Evolutionary conservation across 2,329 filamentous ascomycete species (phyloP).

Genomic region (Calonectria naviculata): DNA sequence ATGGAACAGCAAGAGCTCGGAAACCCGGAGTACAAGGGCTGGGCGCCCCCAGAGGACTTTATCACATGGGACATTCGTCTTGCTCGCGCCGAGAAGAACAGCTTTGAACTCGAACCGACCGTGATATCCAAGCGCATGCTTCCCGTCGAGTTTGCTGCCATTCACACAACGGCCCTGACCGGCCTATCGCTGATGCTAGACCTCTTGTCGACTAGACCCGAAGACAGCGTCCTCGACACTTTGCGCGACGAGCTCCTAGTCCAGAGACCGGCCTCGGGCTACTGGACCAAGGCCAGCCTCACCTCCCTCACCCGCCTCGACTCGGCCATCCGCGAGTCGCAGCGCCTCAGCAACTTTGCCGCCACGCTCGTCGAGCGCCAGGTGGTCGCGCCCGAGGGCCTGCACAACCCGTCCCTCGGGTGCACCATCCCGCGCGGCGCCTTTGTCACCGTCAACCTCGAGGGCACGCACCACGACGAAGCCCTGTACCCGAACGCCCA

Average conservation of each 20-base stretch:
- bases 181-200: constrained; percentile 60
- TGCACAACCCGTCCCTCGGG: constrained; percentile 48
- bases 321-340: constrained; percentile 64
- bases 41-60: constrained; percentile 64
- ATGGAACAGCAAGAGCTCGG: constrained; percentile 54
- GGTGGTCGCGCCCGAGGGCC: constrained; percentile 56
- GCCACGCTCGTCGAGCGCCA: constrained; percentile 59
- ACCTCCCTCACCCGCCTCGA: constrained; percentile 57
- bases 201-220: constrained; percentile 53
- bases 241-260: constrained; percentile 56
- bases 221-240: constrained; percentile 47
- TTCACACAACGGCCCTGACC: constrained; percentile 67
- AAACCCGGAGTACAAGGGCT: constrained; percentile 53
- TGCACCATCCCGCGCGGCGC: constrained; percentile 53
- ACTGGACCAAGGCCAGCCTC: constrained; percentile 60
- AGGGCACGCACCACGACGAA: constrained; percentile 58
- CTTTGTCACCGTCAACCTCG: constrained; percentile 55
- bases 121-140: constrained; percentile 63
- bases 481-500: constrained; percentile 55
- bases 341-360: constrained; percentile 60
- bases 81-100: constrained; percentile 56
- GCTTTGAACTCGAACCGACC: constrained; percentile 56
- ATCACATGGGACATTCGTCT: constrained; percentile 67
- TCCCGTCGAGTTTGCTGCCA: constrained; percentile 68
- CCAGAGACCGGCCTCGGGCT: constrained; percentile 40